phyloP scores from a whole-genome alignment of 2,329 filamentous ascomycete genomes.

The Sclerotinia sclerotiorum region DNA sequence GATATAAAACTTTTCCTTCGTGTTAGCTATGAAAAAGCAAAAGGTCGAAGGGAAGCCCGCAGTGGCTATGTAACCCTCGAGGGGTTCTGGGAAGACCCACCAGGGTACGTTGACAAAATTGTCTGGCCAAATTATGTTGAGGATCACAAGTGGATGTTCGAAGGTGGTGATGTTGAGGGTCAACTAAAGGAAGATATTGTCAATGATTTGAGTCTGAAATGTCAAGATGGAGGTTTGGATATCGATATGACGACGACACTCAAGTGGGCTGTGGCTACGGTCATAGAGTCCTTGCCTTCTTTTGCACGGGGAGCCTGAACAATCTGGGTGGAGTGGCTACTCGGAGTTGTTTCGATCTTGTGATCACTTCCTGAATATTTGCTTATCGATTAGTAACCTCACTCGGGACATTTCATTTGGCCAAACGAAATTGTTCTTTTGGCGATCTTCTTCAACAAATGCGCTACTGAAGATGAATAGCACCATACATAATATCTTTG shows the following conservation, averaged over 20 bases:
- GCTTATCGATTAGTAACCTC: not conserved
- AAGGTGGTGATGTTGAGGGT: slow-evolving; percentile 62
- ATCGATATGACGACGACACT: slow-evolving; percentile 62
- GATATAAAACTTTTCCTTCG: slow-evolving; percentile 78
- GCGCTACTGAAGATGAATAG: not conserved
- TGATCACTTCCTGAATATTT: not conserved
- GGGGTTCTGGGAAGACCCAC: slow-evolving; percentile 94
- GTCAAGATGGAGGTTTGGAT: slow-evolving; percentile 51
- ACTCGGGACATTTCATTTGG: not conserved
- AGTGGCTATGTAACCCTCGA: slow-evolving; percentile 78
- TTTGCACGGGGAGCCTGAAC: not conserved
- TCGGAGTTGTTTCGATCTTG: not conserved
- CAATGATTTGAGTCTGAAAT: slow-evolving; percentile 47
- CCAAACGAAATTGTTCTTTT: no score
- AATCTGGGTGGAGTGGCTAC: no score
- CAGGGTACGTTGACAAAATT: slow-evolving; percentile 88
- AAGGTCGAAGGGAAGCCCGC: slow-evolving; percentile 64
- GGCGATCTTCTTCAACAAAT: not conserved
- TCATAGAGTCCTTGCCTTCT: slow-evolving; percentile 49
- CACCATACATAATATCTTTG: not conserved
- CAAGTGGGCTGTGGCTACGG: slow-evolving; percentile 65
- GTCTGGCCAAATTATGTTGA: slow-evolving; percentile 94
- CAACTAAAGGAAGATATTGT: slow-evolving; percentile 50
- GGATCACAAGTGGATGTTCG: slow-evolving; percentile 79
- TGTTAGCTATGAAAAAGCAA: slow-evolving; percentile 63